Base-by-base conservation (phyloP, 768 basidiomycete genomes). In the Termitomyces sp. region DNA sequence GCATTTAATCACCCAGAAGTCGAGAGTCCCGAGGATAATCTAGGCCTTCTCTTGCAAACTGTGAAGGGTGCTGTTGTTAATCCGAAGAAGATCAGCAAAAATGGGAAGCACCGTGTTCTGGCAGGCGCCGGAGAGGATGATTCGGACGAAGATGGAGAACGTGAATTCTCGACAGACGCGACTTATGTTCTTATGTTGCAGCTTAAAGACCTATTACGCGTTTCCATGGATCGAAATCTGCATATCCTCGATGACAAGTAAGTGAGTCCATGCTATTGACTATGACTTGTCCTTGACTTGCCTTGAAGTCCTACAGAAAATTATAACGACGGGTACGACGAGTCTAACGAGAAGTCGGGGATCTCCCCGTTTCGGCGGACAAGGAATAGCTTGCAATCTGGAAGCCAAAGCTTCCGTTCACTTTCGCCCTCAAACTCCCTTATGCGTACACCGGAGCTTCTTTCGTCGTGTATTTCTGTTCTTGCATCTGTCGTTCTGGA, bases 141-240 rank as follows among this genome's bases (percentile, higher is more conserved):
- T 58, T 78, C 72, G 38, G 82, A 85, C 50, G 80, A 82, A 35
- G 81, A 82, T 44, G 72, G 70, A 20, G 72, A 74, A 4, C 66
- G 72, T 14, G 65, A 59, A 3, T 90, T 85, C 68, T 82, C 83
- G 3, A 87, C 89, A n/a, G 85, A 90, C 60, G 69, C 74, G 18
- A 87, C 88, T 0, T 82, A 84, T 60, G 81, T 83, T 47, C 79
- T 88, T 23, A 79, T 91, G 79, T 69, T 75, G 18, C 83, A 86
- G 67, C 73, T 91, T 36, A 79, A 81, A 67, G 83, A 87, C 63
- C 76, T 86, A 4, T 70, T 90, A 46, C 68, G 79, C 7, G 77
- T 87, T 60, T 82, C 86, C 1, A 71, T 79, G 36, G 71, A 74
- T 30, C 82, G 82, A 65, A 81, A 80, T 23, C 87, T 85, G 85